These are phyloP conservation scores for Fusarium citri DNA, from an alignment of 2,329 filamentous ascomycete genomes.

Conservation along the genomic window DNA sequence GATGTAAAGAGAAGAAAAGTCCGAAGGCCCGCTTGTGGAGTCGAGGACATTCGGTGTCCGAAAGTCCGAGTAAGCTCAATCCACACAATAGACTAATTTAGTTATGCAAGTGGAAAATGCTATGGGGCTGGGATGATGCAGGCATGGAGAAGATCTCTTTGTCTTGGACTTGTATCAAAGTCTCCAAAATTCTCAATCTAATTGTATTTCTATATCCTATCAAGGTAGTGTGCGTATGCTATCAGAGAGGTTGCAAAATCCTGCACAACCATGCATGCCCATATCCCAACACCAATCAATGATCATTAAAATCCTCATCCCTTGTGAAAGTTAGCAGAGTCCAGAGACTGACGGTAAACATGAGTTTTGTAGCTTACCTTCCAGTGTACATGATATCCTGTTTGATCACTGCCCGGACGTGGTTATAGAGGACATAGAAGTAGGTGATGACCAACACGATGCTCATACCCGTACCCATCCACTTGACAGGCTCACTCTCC, in stretches of 20 bases:
- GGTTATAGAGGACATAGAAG: conserved; percentile 7
- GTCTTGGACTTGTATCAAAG: not conserved
- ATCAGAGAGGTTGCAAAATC: not conserved
- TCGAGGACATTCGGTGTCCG: conserved; percentile 30
- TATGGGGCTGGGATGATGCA: not conserved
- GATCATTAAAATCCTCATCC: conserved; percentile 10
- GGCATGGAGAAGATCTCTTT: conserved; percentile 11
- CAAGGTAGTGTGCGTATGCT: not conserved
- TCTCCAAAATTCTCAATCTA: not conserved
- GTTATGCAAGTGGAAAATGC: not conserved
- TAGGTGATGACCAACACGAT: conserved; percentile 6
- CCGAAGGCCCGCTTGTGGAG: conserved; percentile 8
- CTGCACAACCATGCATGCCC: not conserved
- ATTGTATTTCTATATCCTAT: not conserved
- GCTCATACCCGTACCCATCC: conserved; percentile 10
- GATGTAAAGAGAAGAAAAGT: conserved; percentile 19
- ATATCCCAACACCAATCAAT: not conserved
- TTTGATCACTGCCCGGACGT: not conserved
- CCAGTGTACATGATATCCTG: conserved; percentile 15
- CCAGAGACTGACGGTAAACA: not conserved
- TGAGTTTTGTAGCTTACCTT: not conserved
- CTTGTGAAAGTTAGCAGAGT: not conserved
- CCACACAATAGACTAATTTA: conserved; percentile 9
- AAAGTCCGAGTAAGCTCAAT: conserved; percentile 40
- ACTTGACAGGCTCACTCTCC: conserved; percentile 2